A percentile compares a stretch with the other conserved stretches of the same genome.
These are phyloP conservation scores for Melampsora abietis-canadensis DNA, from an alignment of 1,284 basidiomycete genomes.

Conservation along the genomic window DNA sequence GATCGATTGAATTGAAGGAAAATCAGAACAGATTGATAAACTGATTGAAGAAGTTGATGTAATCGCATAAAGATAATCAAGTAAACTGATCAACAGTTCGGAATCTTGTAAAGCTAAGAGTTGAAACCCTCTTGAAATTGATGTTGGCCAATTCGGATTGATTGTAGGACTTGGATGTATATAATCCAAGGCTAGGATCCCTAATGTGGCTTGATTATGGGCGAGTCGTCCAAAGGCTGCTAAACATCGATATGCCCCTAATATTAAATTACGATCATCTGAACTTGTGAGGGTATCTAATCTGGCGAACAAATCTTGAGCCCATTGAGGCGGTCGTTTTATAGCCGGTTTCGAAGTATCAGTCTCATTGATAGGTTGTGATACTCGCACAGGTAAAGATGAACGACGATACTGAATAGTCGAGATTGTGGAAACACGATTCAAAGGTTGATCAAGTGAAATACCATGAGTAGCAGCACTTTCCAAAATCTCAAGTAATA, in stretches of 20 bases:
- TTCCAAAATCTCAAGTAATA: conserved; percentile 68
- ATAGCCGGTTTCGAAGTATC: not conserved
- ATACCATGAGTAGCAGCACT: conserved; percentile 53
- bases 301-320: not conserved
- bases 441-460: conserved; percentile 12
- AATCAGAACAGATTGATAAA: conserved; percentile 4
- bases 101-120: conserved; percentile 23
- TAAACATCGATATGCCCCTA: conserved; percentile 22
- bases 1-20: conserved; percentile 10
- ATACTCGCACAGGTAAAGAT: not conserved
- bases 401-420: not conserved
- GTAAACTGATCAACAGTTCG: conserved; percentile 23
- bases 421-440: not conserved
- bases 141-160: not conserved
- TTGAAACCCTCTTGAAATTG: conserved; percentile 13
- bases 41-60: not conserved
- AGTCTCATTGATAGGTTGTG: too few relatives aligned
- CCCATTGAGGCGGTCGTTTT: not conserved
- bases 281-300: conserved; percentile 17
- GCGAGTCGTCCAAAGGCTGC: conserved; percentile 1
- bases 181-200: not conserved
- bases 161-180: not conserved
- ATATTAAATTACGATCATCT: conserved; percentile 22
- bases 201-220: conserved; percentile 4
- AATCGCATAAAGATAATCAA: conserved; percentile 33